These are phyloP conservation scores for Stromatinia cepivora DNA, from an alignment of 2,329 filamentous ascomycete genomes.

Conservation along the genomic window DNA sequence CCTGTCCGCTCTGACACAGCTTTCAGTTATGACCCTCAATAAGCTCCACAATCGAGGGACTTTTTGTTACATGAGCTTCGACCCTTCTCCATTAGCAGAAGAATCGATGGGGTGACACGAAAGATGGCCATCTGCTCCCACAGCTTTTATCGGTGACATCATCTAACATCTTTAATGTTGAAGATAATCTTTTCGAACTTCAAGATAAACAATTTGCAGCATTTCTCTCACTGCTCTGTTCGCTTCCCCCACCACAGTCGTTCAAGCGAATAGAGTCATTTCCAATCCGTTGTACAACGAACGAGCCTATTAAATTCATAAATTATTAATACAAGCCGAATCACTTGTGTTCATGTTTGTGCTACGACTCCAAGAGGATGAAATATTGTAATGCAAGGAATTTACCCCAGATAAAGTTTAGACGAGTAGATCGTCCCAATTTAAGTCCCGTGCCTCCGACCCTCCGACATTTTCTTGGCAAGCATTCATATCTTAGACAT, in stretches of 20 bases:
- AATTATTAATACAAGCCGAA: conserved; percentile 4
- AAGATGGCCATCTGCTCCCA: neutral
- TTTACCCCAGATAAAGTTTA: conserved; percentile 20
- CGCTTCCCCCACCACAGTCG: no score
- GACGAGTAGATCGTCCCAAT: neutral
- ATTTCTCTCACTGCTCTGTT: no score
- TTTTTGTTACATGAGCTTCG: no score
- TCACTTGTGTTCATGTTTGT: neutral
- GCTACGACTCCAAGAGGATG: neutral
- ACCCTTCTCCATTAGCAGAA: neutral
- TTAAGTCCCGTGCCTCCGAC: conserved; percentile 14
- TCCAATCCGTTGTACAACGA: neutral
- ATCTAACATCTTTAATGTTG: neutral
- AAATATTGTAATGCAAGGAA: neutral
- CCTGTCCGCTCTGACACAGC: no score
- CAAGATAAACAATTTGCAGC: no score
- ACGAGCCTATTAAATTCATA: neutral
- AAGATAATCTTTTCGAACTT: no score
- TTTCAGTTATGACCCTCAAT: no score
- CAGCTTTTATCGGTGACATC: neutral
- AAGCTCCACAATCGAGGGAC: no score
- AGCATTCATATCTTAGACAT: conserved; percentile 14
- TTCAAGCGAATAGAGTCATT: no score
- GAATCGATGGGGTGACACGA: neutral
- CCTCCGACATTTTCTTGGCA: conserved; percentile 5